Base-by-base conservation (phyloP, 164 flowering plant genomes). In the Amborella trichopoda region DNA sequence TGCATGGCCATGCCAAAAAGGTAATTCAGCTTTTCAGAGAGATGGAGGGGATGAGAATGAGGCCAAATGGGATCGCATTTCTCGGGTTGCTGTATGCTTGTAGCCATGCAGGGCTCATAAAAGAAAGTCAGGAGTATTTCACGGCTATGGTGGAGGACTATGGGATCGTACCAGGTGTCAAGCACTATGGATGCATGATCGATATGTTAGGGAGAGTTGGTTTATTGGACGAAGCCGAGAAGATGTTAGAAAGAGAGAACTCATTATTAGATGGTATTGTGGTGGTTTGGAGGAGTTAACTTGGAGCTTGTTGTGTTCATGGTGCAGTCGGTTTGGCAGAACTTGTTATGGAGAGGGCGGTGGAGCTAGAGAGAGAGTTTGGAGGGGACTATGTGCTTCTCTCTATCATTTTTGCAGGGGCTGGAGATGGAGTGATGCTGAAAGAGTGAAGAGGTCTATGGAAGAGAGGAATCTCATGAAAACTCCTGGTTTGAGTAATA, bases 141-240 rank as follows among this genome's bases (percentile, higher is more conserved):
- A 20, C 18, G 4, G 28, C 23, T 20, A 63, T 63, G 67, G 27
- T 44, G 13, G 6, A 49, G n/a, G 55, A 40, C 23, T 48, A 48
- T 47, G 25, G 25, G 10, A 44, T 63, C 20, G 33, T 11, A 8
- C 67, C 67, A 3, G 59, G 45, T 16, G 26, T 49, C 37, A 53
- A 52, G 52, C 68, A 50, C 25, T 52, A 63, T 38, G 55, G 58
- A 14, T 63, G 67, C 21, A 33, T 63, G 47, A 33, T 58, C 32
- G 59, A 63, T 45, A 53, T 57, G 58, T 48, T 63, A 46, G 67
- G 67, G 21, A 49, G 67, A 21, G 56, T 50, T 1, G 67, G 67
- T 11, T 52, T 43, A 54, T 43, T 58, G 13, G 55, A 63, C 10
- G 62, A 63, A 44, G 67, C 62, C 2, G 55, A 63, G 49, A 49